Base-by-base conservation (phyloP, 225 moss, liverwort and hornwort genomes). In the Pleurozium schreberi region DNA sequence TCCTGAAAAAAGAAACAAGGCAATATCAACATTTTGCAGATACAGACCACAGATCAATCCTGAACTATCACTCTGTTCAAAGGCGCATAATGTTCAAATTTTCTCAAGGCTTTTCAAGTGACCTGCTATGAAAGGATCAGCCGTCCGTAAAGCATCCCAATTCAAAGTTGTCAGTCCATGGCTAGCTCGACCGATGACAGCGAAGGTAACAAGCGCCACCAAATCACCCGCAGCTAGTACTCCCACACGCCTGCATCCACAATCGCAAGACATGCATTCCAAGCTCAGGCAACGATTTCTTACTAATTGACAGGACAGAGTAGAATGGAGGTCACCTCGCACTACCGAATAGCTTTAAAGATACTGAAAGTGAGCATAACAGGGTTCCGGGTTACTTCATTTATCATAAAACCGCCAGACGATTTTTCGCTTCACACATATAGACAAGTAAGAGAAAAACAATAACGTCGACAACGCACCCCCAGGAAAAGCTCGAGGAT, bases 91-190 rank as follows among this genome's bases (percentile, higher is more conserved):
- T 76, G 34, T 18, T 21, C 14, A 38, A 63, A 62, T n/a, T 38
- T 30, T 70, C 82, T 70, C 31, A 83, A 78, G 53, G 38, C n/a
- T 75, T 40, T 61, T 26, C 31, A 62, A 84, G 79, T 49, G 40
- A 96, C 98, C 98, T 91, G 96, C 97, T 75, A 97, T 93, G 87
- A 98, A 98, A 84, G 98, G 97, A 91, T 98, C 98, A 62, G 96
- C 97, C 34, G 96, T 97, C 43, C 93, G 92, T n/a, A 98, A 71
- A 64, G 93, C 93, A 87, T 98, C 98, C 98, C 98, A 97, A 88
- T 97, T 96, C 58, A 97, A 86, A 88, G 89, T 91, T 69, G 96
- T 90, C 45, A 98, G 84, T 45, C 98, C 98, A 80, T 98, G 97
- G 87, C 98, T 96, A 85, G 93, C 90, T 83, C 98, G 93, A 76